phyloP scores from a whole-genome alignment of 805 yeast species.

The Candida sphagnicola region DNA sequence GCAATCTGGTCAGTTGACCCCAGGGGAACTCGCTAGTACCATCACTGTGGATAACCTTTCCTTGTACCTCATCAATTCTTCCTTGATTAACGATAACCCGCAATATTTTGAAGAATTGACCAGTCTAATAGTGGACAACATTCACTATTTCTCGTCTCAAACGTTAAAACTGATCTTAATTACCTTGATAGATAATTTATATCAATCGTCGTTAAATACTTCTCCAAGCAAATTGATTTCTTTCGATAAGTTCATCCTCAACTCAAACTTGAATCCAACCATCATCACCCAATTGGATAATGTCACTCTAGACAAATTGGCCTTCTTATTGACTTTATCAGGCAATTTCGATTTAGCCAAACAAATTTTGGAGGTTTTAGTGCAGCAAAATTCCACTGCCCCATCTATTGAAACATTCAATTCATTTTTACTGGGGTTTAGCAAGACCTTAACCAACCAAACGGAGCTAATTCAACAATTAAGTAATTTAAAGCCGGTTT shows the following conservation, averaged over 20 bases:
- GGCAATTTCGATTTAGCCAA: conserved; percentile 12
- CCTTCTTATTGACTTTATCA: conserved; percentile 15
- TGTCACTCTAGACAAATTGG: conserved; percentile 19
- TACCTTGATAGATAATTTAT: conserved; percentile 11
- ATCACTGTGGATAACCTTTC: conserved; percentile 13
- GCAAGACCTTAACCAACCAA: conserved; percentile 8
- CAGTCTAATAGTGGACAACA: neutral
- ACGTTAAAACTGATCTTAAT: conserved; percentile 11
- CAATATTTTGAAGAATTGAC: conserved; percentile 3
- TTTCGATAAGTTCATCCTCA: conserved; percentile 9
- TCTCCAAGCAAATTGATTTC: conserved; percentile 8
- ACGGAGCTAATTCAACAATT: conserved; percentile 17
- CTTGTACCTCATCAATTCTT: conserved; percentile 5
- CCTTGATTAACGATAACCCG: conserved; percentile 6
- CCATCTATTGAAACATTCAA: conserved; percentile 22
- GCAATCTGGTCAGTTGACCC: conserved; percentile 10
- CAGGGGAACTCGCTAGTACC: conserved; percentile 6
- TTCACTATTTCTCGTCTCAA: conserved; percentile 8
- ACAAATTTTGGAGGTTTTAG: conserved; percentile 11
- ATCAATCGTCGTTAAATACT: conserved; percentile 9
- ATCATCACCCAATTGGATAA: conserved; percentile 14
- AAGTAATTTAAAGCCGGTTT: conserved; percentile 20
- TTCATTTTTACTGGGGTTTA: conserved; percentile 14
- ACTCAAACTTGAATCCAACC: conserved; percentile 10
- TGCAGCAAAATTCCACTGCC: conserved; percentile 10